A percentile compares a stretch with the other conserved stretches of the same genome.
Evolutionary conservation across 805 yeast species (phyloP).

Genomic region (Starmerella bombicola): DNA sequence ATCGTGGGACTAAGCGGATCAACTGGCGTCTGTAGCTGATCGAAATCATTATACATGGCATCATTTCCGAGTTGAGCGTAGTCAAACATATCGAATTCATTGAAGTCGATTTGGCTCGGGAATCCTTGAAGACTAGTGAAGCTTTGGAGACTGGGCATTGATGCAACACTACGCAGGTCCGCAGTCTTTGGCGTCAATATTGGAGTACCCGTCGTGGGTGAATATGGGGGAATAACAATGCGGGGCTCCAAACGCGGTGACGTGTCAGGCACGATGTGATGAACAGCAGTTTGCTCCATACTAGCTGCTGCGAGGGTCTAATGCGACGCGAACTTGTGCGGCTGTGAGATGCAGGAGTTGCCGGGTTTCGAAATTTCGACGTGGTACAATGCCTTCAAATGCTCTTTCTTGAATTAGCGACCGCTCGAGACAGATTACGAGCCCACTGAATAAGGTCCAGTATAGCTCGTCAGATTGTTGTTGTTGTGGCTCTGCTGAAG

Average conservation of each 20-base stretch:
- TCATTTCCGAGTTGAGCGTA: neutral
- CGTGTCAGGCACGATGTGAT: neutral
- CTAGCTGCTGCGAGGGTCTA: too few relatives aligned
- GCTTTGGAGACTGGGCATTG: constrained; percentile 9
- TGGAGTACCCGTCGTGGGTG: constrained; percentile 2
- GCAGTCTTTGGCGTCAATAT: constrained; percentile 1
- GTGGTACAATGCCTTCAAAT: too few relatives aligned
- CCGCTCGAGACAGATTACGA: too few relatives aligned
- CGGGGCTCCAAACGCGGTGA: neutral
- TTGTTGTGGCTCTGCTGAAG: too few relatives aligned
- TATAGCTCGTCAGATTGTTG: too few relatives aligned
- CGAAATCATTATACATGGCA: constrained; percentile 3
- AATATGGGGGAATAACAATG: neutral
- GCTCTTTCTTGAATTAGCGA: too few relatives aligned
- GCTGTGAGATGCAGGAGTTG: too few relatives aligned
- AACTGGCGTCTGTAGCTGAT: constrained; percentile 9
- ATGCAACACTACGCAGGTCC: constrained; percentile 3
- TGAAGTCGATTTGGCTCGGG: constrained; percentile 3
- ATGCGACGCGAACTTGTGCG: too few relatives aligned
- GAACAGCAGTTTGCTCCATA: too few relatives aligned
- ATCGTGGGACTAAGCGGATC: constrained; percentile 13
- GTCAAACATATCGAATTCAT: constrained; percentile 4
- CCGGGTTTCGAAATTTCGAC: too few relatives aligned
- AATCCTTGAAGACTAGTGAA: constrained; percentile 1
- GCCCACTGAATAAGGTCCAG: too few relatives aligned